A percentile compares a stretch with the other conserved stretches of the same genome.
Evolutionary conservation across 768 basidiomycete genomes (phyloP).

Genomic region (Brasilioporus rufonigricans): DNA sequence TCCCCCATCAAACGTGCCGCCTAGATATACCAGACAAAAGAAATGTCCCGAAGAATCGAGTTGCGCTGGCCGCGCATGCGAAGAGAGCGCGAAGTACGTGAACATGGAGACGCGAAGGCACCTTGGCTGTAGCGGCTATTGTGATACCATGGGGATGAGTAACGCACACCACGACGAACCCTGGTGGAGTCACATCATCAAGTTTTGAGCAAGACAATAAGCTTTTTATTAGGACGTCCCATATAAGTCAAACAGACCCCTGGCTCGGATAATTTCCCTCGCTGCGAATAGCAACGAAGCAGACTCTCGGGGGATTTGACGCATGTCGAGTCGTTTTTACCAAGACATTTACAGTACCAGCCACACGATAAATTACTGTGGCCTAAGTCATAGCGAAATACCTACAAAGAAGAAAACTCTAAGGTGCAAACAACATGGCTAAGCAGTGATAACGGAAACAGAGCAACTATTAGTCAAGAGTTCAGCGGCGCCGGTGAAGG

Average conservation of each 20-base stretch:
- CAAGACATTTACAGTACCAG: no score
- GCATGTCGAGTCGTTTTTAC: no score
- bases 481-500: no score
- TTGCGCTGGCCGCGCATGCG: not conserved
- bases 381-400: no score
- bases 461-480: no score
- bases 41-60: slow-evolving; percentile 1
- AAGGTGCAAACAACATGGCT: no score
- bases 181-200: slow-evolving; percentile 1
- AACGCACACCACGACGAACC: slow-evolving; percentile 2
- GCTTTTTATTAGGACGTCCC: slow-evolving; percentile 1
- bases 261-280: slow-evolving; percentile 2
- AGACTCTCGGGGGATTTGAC: no score
- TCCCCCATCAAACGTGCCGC: not conserved
- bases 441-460: no score
- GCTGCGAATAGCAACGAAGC: no score
- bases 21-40: slow-evolving; percentile 22
- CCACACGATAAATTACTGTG: no score
- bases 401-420: no score
- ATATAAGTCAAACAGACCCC: slow-evolving; percentile 12
- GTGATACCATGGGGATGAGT: slow-evolving; percentile 30
- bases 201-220: slow-evolving; percentile 26
- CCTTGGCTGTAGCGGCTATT: slow-evolving; percentile 21
- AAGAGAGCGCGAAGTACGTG: slow-evolving; percentile 14
- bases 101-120: slow-evolving; percentile 18